These are phyloP conservation scores for Camellia oleifera DNA, from an alignment of 179 eudicot species.

Conservation along the genomic window DNA sequence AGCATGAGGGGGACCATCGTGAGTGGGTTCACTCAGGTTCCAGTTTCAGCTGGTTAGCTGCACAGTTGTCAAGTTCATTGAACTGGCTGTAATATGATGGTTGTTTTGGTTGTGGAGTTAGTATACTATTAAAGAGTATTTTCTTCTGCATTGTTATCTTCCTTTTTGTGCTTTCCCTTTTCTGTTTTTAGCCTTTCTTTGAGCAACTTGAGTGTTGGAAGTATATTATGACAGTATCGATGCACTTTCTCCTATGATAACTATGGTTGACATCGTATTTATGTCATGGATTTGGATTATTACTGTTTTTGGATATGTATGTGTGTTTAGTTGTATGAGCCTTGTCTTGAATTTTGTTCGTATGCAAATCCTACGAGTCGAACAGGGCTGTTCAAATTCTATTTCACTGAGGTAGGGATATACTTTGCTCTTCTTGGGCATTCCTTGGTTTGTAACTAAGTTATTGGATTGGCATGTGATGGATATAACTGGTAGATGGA, in stretches of 20 bases:
- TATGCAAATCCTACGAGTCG: no score
- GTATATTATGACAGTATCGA: neutral
- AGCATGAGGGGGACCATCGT: neutral
- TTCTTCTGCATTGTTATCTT: neutral
- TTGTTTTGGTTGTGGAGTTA: neutral
- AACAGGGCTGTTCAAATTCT: no score
- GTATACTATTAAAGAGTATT: neutral
- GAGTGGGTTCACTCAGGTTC: neutral
- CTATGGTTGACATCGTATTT: neutral
- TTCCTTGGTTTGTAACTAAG: no score
- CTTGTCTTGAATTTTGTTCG: no score
- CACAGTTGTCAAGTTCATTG: neutral
- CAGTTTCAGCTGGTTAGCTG: neutral
- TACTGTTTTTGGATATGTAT: neutral
- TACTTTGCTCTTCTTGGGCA: no score
- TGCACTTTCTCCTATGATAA: neutral
- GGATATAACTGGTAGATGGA: no score
- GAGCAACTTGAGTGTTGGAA: neutral
- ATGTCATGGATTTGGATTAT: neutral
- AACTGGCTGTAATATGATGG: constrained; percentile 6
- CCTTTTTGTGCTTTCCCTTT: neutral
- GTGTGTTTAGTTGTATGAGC: no score
- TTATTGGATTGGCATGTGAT: no score
- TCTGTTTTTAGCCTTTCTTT: neutral
- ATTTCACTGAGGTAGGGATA: no score